Percentiles rank a stretch among this genome's conserved stretches.
Evolutionary conservation across 768 basidiomycete genomes (phyloP).

Genomic region (Gyrodon lividus): DNA sequence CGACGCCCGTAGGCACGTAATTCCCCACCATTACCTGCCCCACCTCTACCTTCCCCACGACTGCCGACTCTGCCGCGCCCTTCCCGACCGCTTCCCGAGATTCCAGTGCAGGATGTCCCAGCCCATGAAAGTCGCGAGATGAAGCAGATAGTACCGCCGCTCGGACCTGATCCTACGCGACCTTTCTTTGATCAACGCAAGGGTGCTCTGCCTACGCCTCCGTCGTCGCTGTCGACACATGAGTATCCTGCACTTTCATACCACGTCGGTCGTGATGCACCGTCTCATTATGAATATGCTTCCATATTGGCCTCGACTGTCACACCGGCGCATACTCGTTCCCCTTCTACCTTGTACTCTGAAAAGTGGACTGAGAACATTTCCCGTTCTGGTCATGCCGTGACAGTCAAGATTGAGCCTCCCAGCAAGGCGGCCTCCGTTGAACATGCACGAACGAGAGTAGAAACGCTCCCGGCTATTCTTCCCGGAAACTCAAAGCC

Average conservation of each 20-base stretch:
- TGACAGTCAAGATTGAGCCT: constrained; percentile 24
- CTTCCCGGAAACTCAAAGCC: constrained; percentile 24
- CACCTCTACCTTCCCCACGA: constrained; percentile 26
- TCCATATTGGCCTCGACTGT: constrained; percentile 26
- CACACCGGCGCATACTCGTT: constrained; percentile 29
- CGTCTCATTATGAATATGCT: constrained; percentile 23
- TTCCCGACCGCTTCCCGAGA: constrained; percentile 30
- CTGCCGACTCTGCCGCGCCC: constrained; percentile 28
- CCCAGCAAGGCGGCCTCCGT: constrained; percentile 20
- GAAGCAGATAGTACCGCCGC: constrained; percentile 9
- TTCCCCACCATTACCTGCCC: constrained; percentile 24
- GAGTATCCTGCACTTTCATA: constrained; percentile 16
- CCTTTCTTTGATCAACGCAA: constrained; percentile 26
- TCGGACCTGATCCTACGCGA: constrained; percentile 20
- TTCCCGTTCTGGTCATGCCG: constrained; percentile 23
- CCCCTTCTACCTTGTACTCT: constrained; percentile 30
- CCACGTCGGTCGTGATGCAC: constrained; percentile 14
- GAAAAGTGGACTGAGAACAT: constrained; percentile 30
- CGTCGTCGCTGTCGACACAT: constrained; percentile 25
- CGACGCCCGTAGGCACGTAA: constrained; percentile 21
- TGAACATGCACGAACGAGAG: constrained; percentile 20
- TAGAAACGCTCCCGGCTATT: constrained; percentile 18
- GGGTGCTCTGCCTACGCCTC: constrained; percentile 30
- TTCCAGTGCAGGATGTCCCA: constrained; percentile 21
- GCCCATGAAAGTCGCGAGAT: constrained; percentile 17